Base-by-base conservation (phyloP, 768 basidiomycete genomes). In the Pleurotus tuoliensis region DNA sequence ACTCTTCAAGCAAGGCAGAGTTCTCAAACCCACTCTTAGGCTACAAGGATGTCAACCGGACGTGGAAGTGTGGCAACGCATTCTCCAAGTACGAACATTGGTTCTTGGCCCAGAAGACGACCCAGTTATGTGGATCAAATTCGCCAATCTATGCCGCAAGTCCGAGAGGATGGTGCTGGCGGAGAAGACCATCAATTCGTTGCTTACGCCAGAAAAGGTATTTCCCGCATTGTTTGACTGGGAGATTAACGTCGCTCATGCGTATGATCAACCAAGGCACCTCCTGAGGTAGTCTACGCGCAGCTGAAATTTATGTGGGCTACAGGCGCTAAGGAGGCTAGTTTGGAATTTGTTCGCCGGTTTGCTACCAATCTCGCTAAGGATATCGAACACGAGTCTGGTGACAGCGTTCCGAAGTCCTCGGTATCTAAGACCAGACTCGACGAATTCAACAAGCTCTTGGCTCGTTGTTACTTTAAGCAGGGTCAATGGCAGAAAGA, bases 21-120 rank as follows among this genome's bases (percentile, higher is more conserved):
- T 25, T 25, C 5, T 22, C 13, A 50, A 16, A 56, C 24, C 48
- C 56, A 4, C 25, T 13, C 58, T 24, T 59, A 95, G 95, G 58
- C 72, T 99, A 40, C 88, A 92, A 74, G 97, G 94, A 1, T 98
- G 95, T 71, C 94, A 98, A 66, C 92, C 93, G 20, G 97, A 98
- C 64, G 96, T 98, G 34, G 97, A 99, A 71, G 94, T 97, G 4
- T 99, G 97, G 97, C 97, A 98, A 69, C 86, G 96, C 16, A 92
- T 98, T 54, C 76, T 99, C 7, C 96, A 98, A 76, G 94, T 99
- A 48, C 84, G 97, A 53, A 93, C 95, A 0, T 79, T 98, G 52
- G 94, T 99, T 18, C 77, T 98, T 24, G 90, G 84, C 44, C 96
- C 97, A 0, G 91, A 91, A 61, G 94, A 97, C 60, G 94, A 98